phyloP scores from a whole-genome alignment of 2,329 filamentous ascomycete genomes.

The Alternaria gaisen region DNA sequence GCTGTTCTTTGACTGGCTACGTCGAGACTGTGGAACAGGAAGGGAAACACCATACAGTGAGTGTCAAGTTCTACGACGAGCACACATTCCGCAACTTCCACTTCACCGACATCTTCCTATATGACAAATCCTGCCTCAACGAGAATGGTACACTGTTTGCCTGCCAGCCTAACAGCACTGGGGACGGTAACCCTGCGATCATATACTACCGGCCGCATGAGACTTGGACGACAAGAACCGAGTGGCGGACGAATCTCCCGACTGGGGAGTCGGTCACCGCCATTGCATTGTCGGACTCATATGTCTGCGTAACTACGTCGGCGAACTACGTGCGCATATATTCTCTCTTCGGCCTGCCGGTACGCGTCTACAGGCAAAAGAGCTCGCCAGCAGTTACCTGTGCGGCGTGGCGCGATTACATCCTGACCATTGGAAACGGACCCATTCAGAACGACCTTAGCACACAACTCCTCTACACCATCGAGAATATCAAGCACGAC shows the following conservation, averaged over 20 bases:
- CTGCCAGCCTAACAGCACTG: slow-evolving; percentile 67
- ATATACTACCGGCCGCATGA: slow-evolving; percentile 98
- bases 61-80: slow-evolving; percentile 96
- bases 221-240: slow-evolving; percentile 88
- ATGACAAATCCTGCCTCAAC: slow-evolving; percentile 92
- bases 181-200: slow-evolving; percentile 70
- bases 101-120: slow-evolving; percentile 94
- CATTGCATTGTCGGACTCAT: slow-evolving; percentile 90
- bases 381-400: slow-evolving; percentile 90
- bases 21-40: slow-evolving; percentile 98
- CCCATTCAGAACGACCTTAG: slow-evolving; percentile 80
- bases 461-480: slow-evolving; percentile 83
- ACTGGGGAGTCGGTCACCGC: slow-evolving; percentile 85
- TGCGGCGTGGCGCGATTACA: slow-evolving; percentile 92
- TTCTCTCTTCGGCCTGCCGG: slow-evolving; percentile 89
- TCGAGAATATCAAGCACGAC: slow-evolving; percentile 93
- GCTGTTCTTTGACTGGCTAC: slow-evolving; percentile 90
- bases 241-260: slow-evolving; percentile 91
- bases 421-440: slow-evolving; percentile 95
- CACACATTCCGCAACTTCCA: slow-evolving; percentile 93
- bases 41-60: slow-evolving; percentile 84
- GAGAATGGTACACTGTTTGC: slow-evolving; percentile 87
- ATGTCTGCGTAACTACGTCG: slow-evolving; percentile 87
- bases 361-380: slow-evolving; percentile 90
- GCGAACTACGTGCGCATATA: slow-evolving; percentile 91